A percentile compares a stretch with the other conserved stretches of the same genome.
These are phyloP conservation scores for Fagopyrum homotropicum DNA, from an alignment of 148 eudicot genomes.

Conservation along the genomic window DNA sequence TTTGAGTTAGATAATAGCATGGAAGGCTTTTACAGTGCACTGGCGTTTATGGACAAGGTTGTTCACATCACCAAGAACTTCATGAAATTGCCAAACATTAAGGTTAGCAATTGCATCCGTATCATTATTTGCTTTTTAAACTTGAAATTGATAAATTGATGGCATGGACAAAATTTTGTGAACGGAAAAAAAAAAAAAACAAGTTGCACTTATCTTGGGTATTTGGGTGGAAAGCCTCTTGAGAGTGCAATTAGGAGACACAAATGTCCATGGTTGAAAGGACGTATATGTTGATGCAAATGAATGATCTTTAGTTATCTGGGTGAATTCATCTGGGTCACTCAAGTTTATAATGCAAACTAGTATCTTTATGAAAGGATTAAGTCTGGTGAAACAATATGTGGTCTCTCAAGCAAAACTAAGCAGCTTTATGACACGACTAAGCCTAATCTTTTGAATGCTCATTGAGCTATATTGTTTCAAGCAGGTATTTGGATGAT, in stretches of 20 bases:
- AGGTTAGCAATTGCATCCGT: too few relatives aligned
- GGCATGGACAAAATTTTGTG: too few relatives aligned
- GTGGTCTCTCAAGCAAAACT: slow-evolving; percentile 39
- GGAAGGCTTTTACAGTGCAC: too few relatives aligned
- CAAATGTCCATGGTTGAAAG: slow-evolving; percentile 32
- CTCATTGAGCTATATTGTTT: slow-evolving; percentile 1
- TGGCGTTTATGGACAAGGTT: too few relatives aligned
- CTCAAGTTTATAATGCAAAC: slow-evolving; percentile 61
- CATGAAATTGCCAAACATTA: too few relatives aligned
- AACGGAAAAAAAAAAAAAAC: too few relatives aligned
- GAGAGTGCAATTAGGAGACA: slow-evolving; percentile 47
- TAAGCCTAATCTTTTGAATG: background rate
- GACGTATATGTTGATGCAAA: slow-evolving; percentile 66
- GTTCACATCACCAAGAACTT: too few relatives aligned
- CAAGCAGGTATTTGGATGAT: slow-evolving; percentile 77
- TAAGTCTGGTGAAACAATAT: slow-evolving; percentile 89
- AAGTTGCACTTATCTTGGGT: too few relatives aligned
- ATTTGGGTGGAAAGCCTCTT: slow-evolving; percentile 8
- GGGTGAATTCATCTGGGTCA: slow-evolving; percentile 35
- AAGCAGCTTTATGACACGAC: background rate
- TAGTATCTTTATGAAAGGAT: slow-evolving; percentile 58
- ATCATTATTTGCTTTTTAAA: too few relatives aligned
- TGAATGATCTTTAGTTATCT: slow-evolving; percentile 50
- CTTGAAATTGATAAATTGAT: too few relatives aligned
- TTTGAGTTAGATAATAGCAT: too few relatives aligned